These are phyloP conservation scores for Sclerotiophoma versabilis DNA, from an alignment of 2,329 filamentous ascomycete genomes.

Conservation along the genomic window DNA sequence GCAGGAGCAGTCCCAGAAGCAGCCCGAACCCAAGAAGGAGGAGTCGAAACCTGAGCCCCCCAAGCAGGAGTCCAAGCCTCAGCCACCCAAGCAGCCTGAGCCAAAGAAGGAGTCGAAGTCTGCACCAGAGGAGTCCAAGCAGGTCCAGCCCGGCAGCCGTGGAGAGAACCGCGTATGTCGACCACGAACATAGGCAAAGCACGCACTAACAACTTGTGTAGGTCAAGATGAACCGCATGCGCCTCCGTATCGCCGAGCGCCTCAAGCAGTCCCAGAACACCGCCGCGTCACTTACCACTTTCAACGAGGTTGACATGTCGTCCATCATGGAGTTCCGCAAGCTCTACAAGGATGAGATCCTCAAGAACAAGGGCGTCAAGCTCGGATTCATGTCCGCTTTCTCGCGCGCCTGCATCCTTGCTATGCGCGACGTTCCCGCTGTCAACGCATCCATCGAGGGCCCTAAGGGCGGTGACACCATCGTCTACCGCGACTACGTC, in stretches of 20 bases:
- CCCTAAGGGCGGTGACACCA: constrained; percentile 92
- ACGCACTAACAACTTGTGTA: constrained; percentile 49
- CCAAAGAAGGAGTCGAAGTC: constrained; percentile 42
- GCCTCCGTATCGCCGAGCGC: constrained; percentile 93
- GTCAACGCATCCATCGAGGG: constrained; percentile 98
- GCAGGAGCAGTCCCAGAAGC: constrained; percentile 54
- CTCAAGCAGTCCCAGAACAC: constrained; percentile 99
- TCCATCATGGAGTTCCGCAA: constrained; percentile 97
- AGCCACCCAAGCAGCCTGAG: constrained; percentile 17
- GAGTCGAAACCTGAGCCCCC: constrained; percentile 48
- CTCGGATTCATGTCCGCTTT: constrained; percentile 99
- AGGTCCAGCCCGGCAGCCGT: constrained; percentile 68
- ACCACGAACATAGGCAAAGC: neutral
- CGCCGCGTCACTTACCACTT: constrained; percentile 93
- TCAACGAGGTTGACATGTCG: constrained; percentile 99
- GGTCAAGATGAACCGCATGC: constrained; percentile 99
- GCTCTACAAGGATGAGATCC: constrained; percentile 92
- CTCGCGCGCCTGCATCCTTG: constrained; percentile 84
- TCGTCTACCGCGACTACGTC: constrained; percentile 97
- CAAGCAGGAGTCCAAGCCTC: constrained; percentile 45
- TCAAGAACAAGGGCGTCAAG: constrained; percentile 97
- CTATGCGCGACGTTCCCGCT: constrained; percentile 92
- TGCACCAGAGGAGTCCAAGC: constrained; percentile 13
- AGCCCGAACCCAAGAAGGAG: constrained; percentile 47
- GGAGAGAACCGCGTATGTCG: constrained; percentile 86